Evolutionary conservation across 352 stramenopile genomes (phyloP).

Genomic region (Phytophthora crassamura): DNA sequence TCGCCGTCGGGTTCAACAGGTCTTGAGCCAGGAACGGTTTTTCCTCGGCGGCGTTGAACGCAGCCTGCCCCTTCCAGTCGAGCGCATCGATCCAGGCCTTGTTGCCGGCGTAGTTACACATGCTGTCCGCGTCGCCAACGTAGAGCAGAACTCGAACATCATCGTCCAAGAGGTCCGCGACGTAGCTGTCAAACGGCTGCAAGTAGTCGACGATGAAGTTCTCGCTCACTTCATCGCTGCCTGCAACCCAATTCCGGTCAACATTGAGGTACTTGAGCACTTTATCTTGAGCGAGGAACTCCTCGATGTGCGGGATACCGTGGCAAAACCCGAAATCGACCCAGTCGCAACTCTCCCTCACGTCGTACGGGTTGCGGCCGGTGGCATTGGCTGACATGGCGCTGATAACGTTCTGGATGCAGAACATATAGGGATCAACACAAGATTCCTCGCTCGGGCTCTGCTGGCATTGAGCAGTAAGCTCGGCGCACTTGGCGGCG

Average conservation of each 20-base stretch:
- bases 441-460: conserved; percentile 31
- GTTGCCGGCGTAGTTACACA: conserved; percentile 97
- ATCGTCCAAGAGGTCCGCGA: conserved; percentile 82
- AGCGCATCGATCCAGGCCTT: conserved; percentile 92
- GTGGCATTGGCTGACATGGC: conserved; percentile 30
- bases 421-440: conserved; percentile 36
- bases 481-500: conserved; percentile 36
- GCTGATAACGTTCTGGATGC: conserved; percentile 33
- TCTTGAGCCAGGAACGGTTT: conserved; percentile 37
- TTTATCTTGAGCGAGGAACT: conserved; percentile 56
- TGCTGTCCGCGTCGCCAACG: conserved; percentile 94
- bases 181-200: conserved; percentile 72
- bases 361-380: conserved; percentile 60
- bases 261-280: conserved; percentile 38
- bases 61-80: conserved; percentile 87
- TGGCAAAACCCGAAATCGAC: conserved; percentile 43
- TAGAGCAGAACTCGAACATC: conserved; percentile 92
- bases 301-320: conserved; percentile 45
- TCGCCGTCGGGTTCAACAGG: conserved; percentile 17
- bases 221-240: conserved; percentile 88
- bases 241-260: conserved; percentile 34
- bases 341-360: conserved; percentile 50
- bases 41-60: conserved; percentile 70
- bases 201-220: conserved; percentile 88
- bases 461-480: conserved; percentile 40